Evolutionary conservation across 1,139 yeast species (phyloP).

Genomic region (Zygoascus sp.): DNA sequence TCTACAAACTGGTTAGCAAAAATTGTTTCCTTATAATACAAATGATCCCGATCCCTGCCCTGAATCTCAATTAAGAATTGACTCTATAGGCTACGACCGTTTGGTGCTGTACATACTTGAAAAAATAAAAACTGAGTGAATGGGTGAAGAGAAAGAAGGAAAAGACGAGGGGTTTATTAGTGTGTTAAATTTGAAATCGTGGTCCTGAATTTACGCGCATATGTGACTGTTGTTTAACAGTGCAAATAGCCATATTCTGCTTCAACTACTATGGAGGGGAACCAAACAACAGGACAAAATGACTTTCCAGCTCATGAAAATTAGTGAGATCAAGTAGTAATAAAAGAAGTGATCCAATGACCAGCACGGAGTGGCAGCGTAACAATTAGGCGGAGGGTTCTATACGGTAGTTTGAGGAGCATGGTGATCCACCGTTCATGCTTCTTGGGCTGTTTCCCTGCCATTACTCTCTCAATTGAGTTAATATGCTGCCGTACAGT

Average conservation of each 20-base stretch:
- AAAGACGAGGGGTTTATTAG: not conserved
- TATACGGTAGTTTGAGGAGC: not conserved
- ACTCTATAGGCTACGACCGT: not conserved
- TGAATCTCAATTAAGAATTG: too few species aligned
- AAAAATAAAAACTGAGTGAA: constrained; percentile 12
- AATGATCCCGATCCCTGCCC: too few species aligned
- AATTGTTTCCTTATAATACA: too few species aligned
- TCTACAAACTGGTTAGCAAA: constrained; percentile 18
- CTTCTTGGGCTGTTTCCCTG: not conserved
- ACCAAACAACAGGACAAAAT: constrained; percentile 5
- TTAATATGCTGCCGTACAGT: not conserved
- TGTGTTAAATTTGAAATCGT: not conserved
- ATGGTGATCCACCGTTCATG: not conserved
- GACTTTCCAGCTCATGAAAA: not conserved
- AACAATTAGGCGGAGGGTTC: not conserved
- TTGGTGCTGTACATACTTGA: constrained; percentile 15
- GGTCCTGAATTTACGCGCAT: constrained; percentile 1
- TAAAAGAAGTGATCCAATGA: constrained; percentile 3
- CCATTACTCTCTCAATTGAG: not conserved
- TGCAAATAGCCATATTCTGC: not conserved
- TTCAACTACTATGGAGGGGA: constrained; percentile 7
- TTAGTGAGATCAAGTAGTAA: not conserved
- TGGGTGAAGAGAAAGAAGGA: constrained; percentile 13
- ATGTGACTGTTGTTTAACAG: constrained; percentile 1
- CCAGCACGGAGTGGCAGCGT: not conserved